Base-by-base conservation (phyloP, 2,329 filamentous ascomycete species). In the Penicillium olsonii region DNA sequence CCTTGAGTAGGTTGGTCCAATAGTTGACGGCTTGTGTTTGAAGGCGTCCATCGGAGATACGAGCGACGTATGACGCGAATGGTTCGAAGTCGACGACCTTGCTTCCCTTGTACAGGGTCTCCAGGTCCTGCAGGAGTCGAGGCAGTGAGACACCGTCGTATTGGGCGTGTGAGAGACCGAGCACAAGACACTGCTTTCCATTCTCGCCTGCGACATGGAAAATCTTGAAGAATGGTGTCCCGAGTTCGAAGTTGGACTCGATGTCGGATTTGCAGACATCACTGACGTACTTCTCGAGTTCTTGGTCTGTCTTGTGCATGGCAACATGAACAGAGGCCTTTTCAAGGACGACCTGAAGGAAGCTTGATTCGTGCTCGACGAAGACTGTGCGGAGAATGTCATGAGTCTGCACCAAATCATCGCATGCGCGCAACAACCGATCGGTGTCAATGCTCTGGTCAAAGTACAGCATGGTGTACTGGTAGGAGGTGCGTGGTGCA, bases 141-240 rank as follows among this genome's bases (percentile, higher is more conserved):
- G 82, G 82, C 2, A 87, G 75, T 50, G 81, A 86, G 20, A 86
- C 81, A 55, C 84, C 84, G 53, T 87, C 84, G 63, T 87, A 87
- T 54, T 85, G 83, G 0, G 84, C 80, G 61, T 87, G 84, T 0
- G 83, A 87, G 41, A 87, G 77, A 46, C 83, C 78, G 62, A 85
- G 74, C 26, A 63, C 45, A 1, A 80, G 77, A 22, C 71, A 73
- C 1, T 67, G 63, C 3, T 68, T 52, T 14, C 66, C 62, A 10
- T 61, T 35, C 2, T 40, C 53, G 20, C 63, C 67, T 45, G 72
- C 64, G 24, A 82, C 65, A 42, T 78, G 75, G 63, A 81, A 73
- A 67, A 80, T 78, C 50, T 80, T 80, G 50, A 80, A 73, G 56
- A 85, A 85, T 4, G 79, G 68, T 0, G 81, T 81, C 1, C 83